Conservation (phyloP, 225 moss, liverwort and hornwort genomes). For the Anthoceros angustus region DNA sequence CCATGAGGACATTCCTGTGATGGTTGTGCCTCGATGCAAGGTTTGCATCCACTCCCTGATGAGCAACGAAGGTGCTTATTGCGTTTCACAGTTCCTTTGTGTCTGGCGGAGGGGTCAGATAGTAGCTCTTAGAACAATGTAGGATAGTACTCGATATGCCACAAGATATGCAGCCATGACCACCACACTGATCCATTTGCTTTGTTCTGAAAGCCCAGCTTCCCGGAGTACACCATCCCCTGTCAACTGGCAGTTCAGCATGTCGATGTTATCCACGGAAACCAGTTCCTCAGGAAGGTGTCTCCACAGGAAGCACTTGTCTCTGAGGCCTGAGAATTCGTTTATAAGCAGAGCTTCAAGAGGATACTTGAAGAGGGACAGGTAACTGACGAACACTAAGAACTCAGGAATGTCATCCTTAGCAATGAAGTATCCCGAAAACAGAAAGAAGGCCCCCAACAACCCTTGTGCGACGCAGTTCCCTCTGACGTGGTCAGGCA, state of each 20-base stretch:
- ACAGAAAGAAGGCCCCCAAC: constrained; percentile 77
- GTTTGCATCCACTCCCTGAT: too few relatives aligned
- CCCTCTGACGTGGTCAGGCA: constrained; percentile 58
- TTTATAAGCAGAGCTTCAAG: constrained; percentile 61
- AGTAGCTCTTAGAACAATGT: constrained; percentile 17
- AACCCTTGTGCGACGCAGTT: constrained; percentile 46
- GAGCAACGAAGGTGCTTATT: too few relatives aligned
- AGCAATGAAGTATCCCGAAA: constrained; percentile 70
- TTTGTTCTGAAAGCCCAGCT: constrained; percentile 22
- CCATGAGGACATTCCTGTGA: too few relatives aligned
- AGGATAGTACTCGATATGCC: constrained; percentile 37
- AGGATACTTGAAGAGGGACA: constrained; percentile 62
- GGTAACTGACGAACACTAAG: constrained; percentile 57
- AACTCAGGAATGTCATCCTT: constrained; percentile 51
- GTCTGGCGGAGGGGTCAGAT: not conserved
- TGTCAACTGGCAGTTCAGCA: constrained; percentile 25
- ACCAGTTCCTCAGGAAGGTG: not conserved
- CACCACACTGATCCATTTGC: constrained; percentile 48
- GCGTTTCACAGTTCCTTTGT: too few relatives aligned
- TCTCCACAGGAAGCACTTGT: constrained; percentile 23
- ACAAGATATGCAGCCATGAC: constrained; percentile 39
- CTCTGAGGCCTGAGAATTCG: constrained; percentile 35
- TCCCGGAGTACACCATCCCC: constrained; percentile 32
- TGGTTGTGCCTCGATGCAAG: too few relatives aligned
- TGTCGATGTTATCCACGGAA: constrained; percentile 12